phyloP scores from a whole-genome alignment of 2,329 filamentous ascomycete genomes.

The Hymenoscyphus fructigenus region DNA sequence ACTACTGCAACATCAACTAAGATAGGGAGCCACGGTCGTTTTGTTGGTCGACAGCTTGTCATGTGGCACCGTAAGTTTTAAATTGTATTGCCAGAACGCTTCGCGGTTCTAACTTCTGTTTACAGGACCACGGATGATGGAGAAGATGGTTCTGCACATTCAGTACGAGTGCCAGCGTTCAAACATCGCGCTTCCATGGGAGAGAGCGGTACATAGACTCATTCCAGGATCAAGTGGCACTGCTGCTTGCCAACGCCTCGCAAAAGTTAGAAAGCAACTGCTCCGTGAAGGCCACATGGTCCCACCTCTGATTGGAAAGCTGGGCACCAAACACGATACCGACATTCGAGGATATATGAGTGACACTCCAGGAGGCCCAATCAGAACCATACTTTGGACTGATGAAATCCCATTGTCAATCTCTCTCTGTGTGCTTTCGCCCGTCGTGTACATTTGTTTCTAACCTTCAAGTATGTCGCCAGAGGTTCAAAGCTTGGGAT shows the following conservation, averaged over 20 bases:
- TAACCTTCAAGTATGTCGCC: no score
- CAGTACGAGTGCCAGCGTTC: slow-evolving; percentile 41
- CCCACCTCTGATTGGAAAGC: slow-evolving; percentile 30
- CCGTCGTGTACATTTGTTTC: no score
- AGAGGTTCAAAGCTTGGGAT: no score
- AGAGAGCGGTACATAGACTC: slow-evolving; percentile 29
- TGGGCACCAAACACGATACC: slow-evolving; percentile 2
- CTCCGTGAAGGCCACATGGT: slow-evolving; percentile 34
- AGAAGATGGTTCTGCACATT: slow-evolving; percentile 45
- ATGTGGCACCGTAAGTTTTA: slow-evolving; percentile 44
- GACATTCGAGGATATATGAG: slow-evolving; percentile 29
- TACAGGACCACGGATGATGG: slow-evolving; percentile 46
- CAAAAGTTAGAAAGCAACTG: slow-evolving; percentile 28
- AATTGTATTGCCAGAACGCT: background rate
- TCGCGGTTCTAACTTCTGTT: background rate
- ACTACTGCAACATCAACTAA: no score
- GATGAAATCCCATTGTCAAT: slow-evolving; percentile 1
- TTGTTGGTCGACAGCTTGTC: slow-evolving; percentile 41
- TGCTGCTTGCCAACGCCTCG: slow-evolving; percentile 26
- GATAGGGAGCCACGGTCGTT: slow-evolving; percentile 34
- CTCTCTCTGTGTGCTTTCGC: no score
- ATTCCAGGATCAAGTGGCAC: slow-evolving; percentile 28
- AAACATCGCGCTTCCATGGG: slow-evolving; percentile 29
- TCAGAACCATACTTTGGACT: slow-evolving; percentile 22
- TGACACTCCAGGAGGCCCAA: slow-evolving; percentile 19